Percentiles rank a stretch among this genome's conserved stretches.
phyloP scores from a whole-genome alignment of 2,329 filamentous ascomycete genomes.

The Epichloe gansuensis region DNA sequence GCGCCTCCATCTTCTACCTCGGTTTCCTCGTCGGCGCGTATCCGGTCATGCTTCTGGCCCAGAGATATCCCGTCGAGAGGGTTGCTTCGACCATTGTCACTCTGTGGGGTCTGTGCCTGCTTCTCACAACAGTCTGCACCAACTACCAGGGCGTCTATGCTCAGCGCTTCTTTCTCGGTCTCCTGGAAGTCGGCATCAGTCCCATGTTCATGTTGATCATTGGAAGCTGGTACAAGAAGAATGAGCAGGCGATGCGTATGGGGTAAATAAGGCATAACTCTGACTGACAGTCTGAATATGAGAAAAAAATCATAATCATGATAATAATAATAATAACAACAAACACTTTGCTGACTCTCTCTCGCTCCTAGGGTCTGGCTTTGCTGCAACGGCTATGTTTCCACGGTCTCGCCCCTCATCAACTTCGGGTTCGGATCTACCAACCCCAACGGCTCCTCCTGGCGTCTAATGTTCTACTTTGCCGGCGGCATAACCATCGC shows the following conservation, averaged over 20 bases:
- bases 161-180: conserved; percentile 28
- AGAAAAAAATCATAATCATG: too few species aligned
- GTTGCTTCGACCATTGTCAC: conserved; percentile 14
- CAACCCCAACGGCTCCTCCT: conserved; percentile 27
- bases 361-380: conserved; percentile 14
- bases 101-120: conserved; percentile 22
- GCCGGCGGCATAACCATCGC: conserved; percentile 40
- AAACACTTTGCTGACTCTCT: neutral
- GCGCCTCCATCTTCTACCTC: conserved; percentile 33
- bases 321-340: neutral
- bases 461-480: conserved; percentile 49
- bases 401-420: conserved; percentile 46
- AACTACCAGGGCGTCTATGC: conserved; percentile 26
- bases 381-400: conserved; percentile 40
- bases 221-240: conserved; percentile 5
- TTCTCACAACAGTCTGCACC: conserved; percentile 22
- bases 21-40: conserved; percentile 28
- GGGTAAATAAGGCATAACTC: neutral
- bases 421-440: conserved; percentile 50
- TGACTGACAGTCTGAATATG: too few species aligned
- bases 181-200: conserved; percentile 26
- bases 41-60: conserved; percentile 18
- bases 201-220: conserved; percentile 11
- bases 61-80: conserved; percentile 17
- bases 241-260: conserved; percentile 27